Percentiles rank a stretch among this genome's conserved stretches.
phyloP scores from a whole-genome alignment of 495 filamentous ascomycete genomes.

The Cetradonia linearis region DNA sequence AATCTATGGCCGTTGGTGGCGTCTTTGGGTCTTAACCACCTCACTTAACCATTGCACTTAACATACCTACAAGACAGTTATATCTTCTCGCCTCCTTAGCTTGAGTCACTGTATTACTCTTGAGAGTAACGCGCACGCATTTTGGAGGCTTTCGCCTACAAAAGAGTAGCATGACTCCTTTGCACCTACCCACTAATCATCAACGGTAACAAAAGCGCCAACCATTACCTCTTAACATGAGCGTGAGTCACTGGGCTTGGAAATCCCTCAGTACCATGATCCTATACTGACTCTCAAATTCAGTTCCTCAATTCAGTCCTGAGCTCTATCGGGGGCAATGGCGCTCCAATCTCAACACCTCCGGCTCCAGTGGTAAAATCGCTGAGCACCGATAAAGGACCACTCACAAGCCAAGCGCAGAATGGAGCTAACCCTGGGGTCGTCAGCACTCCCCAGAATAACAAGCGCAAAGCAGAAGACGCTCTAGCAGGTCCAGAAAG shows the following conservation, averaged over 20 bases:
- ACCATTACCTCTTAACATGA: slow-evolving; percentile 32
- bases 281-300: slow-evolving; percentile 22
- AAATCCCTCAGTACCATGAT: not conserved
- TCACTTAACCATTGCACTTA: not conserved
- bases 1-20: no score
- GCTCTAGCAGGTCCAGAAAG: slow-evolving; percentile 8
- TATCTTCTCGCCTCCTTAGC: slow-evolving; percentile 2
- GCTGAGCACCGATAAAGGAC: slow-evolving; percentile 21
- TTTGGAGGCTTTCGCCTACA: not conserved
- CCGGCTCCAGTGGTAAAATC: slow-evolving; percentile 28
- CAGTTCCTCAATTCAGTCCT: slow-evolving; percentile 52
- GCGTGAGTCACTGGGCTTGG: slow-evolving; percentile 31
- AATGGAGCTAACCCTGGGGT: slow-evolving; percentile 30
- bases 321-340: slow-evolving; percentile 42
- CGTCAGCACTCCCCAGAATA: not conserved
- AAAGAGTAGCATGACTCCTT: slow-evolving; percentile 35
- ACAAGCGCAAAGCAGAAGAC: slow-evolving; percentile 30
- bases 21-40: not conserved
- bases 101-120: slow-evolving; percentile 17
- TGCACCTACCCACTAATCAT: slow-evolving; percentile 35
- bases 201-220: slow-evolving; percentile 31
- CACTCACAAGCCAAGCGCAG: slow-evolving; percentile 8
- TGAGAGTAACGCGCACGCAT: slow-evolving; percentile 24
- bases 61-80: not conserved
- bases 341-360: slow-evolving; percentile 30